A percentile compares a stretch with the other conserved stretches of the same genome.
Evolutionary conservation across 2,329 filamentous ascomycete species (phyloP).

Genomic region (Aspergillus intermedius): DNA sequence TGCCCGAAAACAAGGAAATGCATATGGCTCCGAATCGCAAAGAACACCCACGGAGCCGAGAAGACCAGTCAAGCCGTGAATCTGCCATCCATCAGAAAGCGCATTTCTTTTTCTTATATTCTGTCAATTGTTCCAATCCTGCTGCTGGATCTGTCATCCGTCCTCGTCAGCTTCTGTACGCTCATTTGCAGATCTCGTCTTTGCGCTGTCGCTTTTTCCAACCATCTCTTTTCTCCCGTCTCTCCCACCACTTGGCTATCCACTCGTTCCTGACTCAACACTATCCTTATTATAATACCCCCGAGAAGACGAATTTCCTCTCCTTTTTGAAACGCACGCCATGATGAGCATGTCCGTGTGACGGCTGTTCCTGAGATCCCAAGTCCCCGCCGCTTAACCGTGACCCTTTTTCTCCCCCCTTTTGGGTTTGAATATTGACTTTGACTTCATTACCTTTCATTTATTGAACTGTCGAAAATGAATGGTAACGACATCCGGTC

Average conservation of each 20-base stretch:
- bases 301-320: too few species aligned
- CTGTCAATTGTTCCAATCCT: background rate
- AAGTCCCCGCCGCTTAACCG: slow-evolving; percentile 3
- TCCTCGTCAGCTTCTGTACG: background rate
- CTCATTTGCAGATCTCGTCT: background rate
- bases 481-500: slow-evolving; percentile 31
- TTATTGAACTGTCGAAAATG: slow-evolving; percentile 20
- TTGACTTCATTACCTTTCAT: background rate
- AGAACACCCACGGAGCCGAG: too few species aligned
- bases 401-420: slow-evolving; percentile 4
- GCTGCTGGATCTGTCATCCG: background rate
- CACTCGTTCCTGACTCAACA: background rate
- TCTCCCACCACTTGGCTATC: background rate
- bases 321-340: background rate
- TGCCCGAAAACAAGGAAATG: too few species aligned
- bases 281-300: background rate
- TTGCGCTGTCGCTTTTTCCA: slow-evolving; percentile 1
- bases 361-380: slow-evolving; percentile 11
- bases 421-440: slow-evolving; percentile 1
- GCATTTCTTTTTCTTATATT: background rate
- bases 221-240: slow-evolving; percentile 1
- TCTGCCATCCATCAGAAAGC: too few species aligned
- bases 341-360: slow-evolving; percentile 9
- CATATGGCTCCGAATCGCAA: too few species aligned
- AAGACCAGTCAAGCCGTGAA: too few species aligned